Evolutionary conservation across 495 filamentous ascomycete genomes (phyloP).

Genomic region (Penicillium cosmopolitanum): DNA sequence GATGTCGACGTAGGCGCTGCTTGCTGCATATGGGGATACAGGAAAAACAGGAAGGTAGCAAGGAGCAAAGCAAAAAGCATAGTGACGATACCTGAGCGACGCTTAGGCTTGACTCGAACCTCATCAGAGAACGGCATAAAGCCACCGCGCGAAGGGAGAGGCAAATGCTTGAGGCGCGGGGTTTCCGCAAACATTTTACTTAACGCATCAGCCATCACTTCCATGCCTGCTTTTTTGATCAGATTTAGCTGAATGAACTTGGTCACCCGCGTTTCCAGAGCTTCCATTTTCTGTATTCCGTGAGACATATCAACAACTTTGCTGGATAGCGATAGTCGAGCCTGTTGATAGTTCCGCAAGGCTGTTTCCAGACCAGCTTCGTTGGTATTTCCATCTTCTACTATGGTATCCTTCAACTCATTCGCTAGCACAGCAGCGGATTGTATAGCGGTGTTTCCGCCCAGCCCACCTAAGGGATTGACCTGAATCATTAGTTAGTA

Average conservation of each 20-base stretch:
- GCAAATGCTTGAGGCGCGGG: conserved; percentile 8
- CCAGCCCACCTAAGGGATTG: conserved; percentile 35
- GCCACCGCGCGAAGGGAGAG: conserved; percentile 2
- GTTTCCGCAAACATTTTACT: background rate
- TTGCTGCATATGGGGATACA: conserved; percentile 2
- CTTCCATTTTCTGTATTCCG: conserved; percentile 6
- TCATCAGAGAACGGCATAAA: conserved; percentile 8
- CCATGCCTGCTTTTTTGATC: background rate
- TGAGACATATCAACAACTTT: background rate
- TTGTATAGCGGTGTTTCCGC: conserved; percentile 45
- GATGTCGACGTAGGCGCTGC: background rate
- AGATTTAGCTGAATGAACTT: conserved; percentile 12
- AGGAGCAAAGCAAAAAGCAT: conserved; percentile 8
- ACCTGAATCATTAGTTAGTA: conserved; percentile 9
- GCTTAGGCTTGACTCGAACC: conserved; percentile 5
- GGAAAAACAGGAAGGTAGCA: background rate
- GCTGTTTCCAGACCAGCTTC: conserved; percentile 5
- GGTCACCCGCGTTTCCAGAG: conserved; percentile 5
- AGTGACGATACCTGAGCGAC: background rate
- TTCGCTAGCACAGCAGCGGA: conserved; percentile 39
- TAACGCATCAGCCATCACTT: background rate
- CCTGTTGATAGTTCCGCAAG: conserved; percentile 8
- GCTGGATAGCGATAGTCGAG: background rate
- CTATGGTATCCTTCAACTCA: conserved; percentile 16
- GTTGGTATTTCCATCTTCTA: background rate